phyloP scores from a whole-genome alignment of 73 alveolate species.

The Tetrahymena thermophila region DNA sequence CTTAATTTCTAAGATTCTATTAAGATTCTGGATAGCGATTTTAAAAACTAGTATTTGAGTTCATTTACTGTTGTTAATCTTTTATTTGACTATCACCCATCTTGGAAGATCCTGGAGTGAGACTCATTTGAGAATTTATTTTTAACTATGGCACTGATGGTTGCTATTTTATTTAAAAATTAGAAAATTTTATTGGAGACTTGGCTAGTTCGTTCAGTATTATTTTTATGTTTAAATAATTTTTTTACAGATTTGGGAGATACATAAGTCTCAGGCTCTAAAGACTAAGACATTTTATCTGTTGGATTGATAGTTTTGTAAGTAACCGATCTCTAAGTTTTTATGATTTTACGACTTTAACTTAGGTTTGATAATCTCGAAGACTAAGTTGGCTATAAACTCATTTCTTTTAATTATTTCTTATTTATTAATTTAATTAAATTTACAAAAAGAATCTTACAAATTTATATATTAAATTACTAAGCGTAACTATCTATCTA shows the following conservation, averaged over 20 bases:
- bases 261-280: not conserved
- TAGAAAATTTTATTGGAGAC: not conserved
- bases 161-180: not conserved
- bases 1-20: not conserved
- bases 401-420: not conserved
- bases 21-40: not conserved
- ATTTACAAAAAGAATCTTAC: not conserved
- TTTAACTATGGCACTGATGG: not conserved
- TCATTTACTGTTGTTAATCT: not conserved
- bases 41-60: not conserved
- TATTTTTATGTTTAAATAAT: not conserved
- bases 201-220: not conserved
- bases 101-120: not conserved
- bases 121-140: not conserved
- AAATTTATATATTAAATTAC: not conserved
- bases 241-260: not conserved
- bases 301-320: not conserved
- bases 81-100: not conserved
- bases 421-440: not conserved
- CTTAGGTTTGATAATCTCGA: not conserved
- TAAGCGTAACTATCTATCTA: not conserved
- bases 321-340: not conserved
- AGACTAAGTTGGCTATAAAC: not conserved
- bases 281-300: not conserved
- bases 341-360: not conserved